These are phyloP conservation scores for Chamaecyparis obtusa DNA, from an alignment of 75 land plant genomes.

Conservation along the genomic window DNA sequence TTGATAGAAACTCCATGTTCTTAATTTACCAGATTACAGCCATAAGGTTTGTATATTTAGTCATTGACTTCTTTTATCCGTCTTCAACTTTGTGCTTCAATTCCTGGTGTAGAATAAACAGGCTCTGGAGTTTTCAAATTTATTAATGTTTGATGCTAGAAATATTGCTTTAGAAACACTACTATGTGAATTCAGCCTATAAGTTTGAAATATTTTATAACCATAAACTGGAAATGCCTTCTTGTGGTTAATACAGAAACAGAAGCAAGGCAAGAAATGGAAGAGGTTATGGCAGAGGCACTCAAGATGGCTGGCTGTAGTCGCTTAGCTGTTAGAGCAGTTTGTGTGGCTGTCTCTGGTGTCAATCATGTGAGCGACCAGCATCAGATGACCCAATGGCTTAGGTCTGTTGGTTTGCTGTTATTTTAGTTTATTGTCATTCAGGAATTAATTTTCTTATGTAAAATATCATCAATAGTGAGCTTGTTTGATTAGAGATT, in stretches of 20 bases:
- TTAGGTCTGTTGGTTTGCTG: constrained; percentile 41
- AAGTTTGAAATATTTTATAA: not conserved
- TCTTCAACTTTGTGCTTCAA: not conserved
- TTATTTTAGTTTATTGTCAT: not conserved
- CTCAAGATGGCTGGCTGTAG: constrained; percentile 47
- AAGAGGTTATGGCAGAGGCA: constrained; percentile 75
- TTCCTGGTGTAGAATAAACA: not conserved
- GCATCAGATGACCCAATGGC: constrained; percentile 60
- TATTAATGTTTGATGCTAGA: not conserved
- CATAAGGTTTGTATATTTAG: not conserved
- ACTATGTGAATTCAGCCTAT: not conserved
- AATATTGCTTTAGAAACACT: not conserved
- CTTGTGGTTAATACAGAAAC: constrained; percentile 43
- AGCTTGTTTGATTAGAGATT: not conserved
- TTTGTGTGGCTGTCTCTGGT: constrained; percentile 85
- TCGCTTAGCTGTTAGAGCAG: constrained; percentile 69
- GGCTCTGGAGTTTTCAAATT: not conserved
- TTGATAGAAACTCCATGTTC: not conserved
- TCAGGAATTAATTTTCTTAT: not conserved
- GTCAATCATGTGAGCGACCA: constrained; percentile 74
- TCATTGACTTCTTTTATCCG: not conserved
- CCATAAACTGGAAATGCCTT: not conserved
- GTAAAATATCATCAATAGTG: not conserved
- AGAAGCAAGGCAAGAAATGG: constrained; percentile 70
- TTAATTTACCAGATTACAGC: not conserved